phyloP scores from a whole-genome alignment of 352 stramenopile species.

The Globisporangium viniferum region DNA sequence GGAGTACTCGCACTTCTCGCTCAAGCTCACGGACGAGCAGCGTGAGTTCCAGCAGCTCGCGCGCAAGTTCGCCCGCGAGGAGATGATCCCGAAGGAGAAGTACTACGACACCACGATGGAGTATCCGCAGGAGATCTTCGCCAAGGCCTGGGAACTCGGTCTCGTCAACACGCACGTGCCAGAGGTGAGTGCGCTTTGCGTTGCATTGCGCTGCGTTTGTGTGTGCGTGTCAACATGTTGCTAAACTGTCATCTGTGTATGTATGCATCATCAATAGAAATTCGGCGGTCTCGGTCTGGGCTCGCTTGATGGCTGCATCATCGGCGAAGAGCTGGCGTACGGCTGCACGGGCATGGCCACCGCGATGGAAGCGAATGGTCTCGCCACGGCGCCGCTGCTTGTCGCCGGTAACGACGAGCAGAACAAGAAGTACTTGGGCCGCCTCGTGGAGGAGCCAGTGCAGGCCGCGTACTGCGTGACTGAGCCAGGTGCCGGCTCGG shows the following conservation, averaged over 20 bases:
- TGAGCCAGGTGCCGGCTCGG: slow-evolving; percentile 86
- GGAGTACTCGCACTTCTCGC: slow-evolving; percentile 44
- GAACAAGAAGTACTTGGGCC: slow-evolving; percentile 86
- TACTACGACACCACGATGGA: slow-evolving; percentile 83
- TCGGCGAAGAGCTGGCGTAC: slow-evolving; percentile 89
- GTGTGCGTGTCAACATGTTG: background rate
- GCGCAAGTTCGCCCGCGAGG: slow-evolving; percentile 86
- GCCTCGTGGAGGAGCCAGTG: slow-evolving; percentile 75
- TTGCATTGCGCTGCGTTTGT: background rate
- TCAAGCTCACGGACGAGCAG: slow-evolving; percentile 87
- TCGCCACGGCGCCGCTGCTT: slow-evolving; percentile 80
- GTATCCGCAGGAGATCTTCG: slow-evolving; percentile 87
- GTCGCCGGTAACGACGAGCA: slow-evolving; percentile 80
- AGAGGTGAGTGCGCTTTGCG: slow-evolving; percentile 22
- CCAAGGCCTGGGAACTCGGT: slow-evolving; percentile 87
- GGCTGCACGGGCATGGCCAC: slow-evolving; percentile 90
- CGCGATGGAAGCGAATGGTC: slow-evolving; percentile 87
- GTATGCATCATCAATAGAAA: slow-evolving; percentile 21
- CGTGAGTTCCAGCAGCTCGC: slow-evolving; percentile 83
- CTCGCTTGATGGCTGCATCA: slow-evolving; percentile 81
- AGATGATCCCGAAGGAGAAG: slow-evolving; percentile 88
- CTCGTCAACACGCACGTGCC: slow-evolving; percentile 87
- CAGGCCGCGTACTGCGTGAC: slow-evolving; percentile 90
- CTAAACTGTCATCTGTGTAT: background rate
- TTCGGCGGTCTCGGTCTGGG: slow-evolving; percentile 81